Conservation (phyloP, 2,329 filamentous ascomycete species). For the Colletotrichum zoysiae region DNA sequence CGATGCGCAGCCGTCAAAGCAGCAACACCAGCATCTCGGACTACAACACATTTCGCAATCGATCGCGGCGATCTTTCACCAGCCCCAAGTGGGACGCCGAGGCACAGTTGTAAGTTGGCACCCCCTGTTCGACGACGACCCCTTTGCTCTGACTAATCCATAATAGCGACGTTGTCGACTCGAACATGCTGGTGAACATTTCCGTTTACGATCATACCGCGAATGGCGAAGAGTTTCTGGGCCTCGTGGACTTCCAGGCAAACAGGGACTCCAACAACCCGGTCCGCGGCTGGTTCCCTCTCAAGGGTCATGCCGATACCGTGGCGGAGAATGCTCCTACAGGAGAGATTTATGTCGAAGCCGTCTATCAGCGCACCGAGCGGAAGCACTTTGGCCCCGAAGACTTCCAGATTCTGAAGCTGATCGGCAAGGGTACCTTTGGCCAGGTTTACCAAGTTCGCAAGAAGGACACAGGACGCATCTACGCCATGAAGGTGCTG, state of each 20-base stretch:
- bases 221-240: conserved; percentile 89
- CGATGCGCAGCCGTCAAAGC: conserved; percentile 96
- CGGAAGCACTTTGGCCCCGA: conserved; percentile 94
- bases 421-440: conserved; percentile 98
- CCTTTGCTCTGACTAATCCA: conserved; percentile 19
- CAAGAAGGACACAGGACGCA: conserved; percentile 95
- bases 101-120: conserved; percentile 84
- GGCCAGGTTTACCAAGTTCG: conserved; percentile 98
- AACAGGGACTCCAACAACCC: conserved; percentile 75
- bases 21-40: conserved; percentile 91
- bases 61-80: conserved; percentile 73
- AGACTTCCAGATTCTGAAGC: conserved; percentile 94
- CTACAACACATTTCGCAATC: conserved; percentile 69
- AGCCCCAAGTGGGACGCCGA: conserved; percentile 97
- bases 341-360: conserved; percentile 90
- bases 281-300: conserved; percentile 86
- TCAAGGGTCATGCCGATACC: conserved; percentile 81
- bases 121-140: conserved; percentile 47
- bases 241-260: conserved; percentile 85
- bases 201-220: conserved; percentile 90
- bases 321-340: conserved; percentile 78
- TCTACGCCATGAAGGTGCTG: conserved; percentile 99
- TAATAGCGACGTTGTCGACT: conserved; percentile 88
- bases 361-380: conserved; percentile 86
- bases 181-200: conserved; percentile 90